Base-by-base conservation (phyloP, 345 rosid species). In the Eucalyptus brandiana region DNA sequence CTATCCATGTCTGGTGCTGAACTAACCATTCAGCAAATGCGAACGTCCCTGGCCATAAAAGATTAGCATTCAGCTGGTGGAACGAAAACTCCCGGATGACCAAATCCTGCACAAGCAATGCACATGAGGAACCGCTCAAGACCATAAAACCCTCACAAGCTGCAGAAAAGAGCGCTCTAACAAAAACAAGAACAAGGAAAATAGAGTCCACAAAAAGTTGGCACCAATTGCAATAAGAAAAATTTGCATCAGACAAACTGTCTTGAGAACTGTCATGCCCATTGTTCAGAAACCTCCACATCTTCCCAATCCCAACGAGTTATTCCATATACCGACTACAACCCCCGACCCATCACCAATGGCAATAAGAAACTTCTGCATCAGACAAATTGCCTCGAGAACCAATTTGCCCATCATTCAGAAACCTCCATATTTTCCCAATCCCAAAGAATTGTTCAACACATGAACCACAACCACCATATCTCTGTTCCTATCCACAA, bases 11-110 rank as follows among this genome's bases (percentile, higher is more conserved):
- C n/a, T 80, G 88, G 88, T 96, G 92, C 86, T 93, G 90, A 88
- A 94, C 90, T 90, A 98, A 92, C 99, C 99, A 97, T 91, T 97
- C 97, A 7, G 98, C 96, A 92, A 98, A 98, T 87, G 96, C 88
- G 90, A 98, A 98, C 11, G 99, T 92, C 90, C 99, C 99, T 3
- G 99, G 99, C 99, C 99, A 98, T 16, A 97, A 98, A 91, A 98
- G 94, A 93, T 98, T 98, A 89, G 99, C 99, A 95, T 98, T 98
- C 90, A 96, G 91, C 92, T 95, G 95, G 86, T 98, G 99, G 89
- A 98, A 98, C 10, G 97, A 95, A 89, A 97, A 98, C 89, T 98
- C 99, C 50, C 97, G 91, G 87, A 98, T 92, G 42, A 93, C 89
- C 90, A 97, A 89, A 90, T 97, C 98, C 99, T 98, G 96, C 89